A percentile compares a stretch with the other conserved stretches of the same genome.
Conservation (phyloP, 2,329 filamentous ascomycete genomes). For the Macrophomina pseudophaseolina region DNA sequence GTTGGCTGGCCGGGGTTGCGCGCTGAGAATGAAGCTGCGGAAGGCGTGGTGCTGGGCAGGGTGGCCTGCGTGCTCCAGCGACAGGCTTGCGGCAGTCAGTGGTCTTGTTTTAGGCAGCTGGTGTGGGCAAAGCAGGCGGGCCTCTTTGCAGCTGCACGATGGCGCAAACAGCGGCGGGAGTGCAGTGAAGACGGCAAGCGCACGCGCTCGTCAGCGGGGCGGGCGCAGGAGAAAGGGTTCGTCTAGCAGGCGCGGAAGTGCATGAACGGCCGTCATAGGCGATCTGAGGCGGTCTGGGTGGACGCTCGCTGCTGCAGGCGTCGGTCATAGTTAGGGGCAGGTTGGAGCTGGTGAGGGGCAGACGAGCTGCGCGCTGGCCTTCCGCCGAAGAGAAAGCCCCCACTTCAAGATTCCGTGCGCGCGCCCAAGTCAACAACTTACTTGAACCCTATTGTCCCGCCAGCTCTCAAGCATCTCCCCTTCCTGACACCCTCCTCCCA, state of each 20-base stretch:
- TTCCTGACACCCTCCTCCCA: conserved; percentile 33
- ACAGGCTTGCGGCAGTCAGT: not conserved
- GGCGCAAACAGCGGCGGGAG: conserved; percentile 36
- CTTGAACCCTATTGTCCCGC: conserved; percentile 28
- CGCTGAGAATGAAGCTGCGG: not conserved
- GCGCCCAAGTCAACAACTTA: conserved; percentile 25
- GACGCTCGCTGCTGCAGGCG: conserved; percentile 6
- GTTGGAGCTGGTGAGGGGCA: conserved; percentile 24
- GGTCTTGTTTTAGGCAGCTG: conserved; percentile 11
- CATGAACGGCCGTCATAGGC: conserved; percentile 24
- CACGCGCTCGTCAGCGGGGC: conserved; percentile 13
- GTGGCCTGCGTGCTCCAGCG: not conserved
- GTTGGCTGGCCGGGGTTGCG: not conserved
- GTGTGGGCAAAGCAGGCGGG: not conserved
- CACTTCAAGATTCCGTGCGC: conserved; percentile 26
- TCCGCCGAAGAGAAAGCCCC: conserved; percentile 17
- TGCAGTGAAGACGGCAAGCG: not conserved
- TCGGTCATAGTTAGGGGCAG: conserved; percentile 6
- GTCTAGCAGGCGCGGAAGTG: conserved; percentile 9
- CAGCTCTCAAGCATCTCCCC: conserved; percentile 30
- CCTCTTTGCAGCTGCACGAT: conserved; percentile 31
- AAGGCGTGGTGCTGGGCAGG: not conserved
- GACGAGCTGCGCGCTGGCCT: conserved; percentile 22
- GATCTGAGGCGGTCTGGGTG: conserved; percentile 25
- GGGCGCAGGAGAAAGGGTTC: conserved; percentile 8